Evolutionary conservation across 768 basidiomycete genomes (phyloP).

Genomic region (Auricularia sp.): DNA sequence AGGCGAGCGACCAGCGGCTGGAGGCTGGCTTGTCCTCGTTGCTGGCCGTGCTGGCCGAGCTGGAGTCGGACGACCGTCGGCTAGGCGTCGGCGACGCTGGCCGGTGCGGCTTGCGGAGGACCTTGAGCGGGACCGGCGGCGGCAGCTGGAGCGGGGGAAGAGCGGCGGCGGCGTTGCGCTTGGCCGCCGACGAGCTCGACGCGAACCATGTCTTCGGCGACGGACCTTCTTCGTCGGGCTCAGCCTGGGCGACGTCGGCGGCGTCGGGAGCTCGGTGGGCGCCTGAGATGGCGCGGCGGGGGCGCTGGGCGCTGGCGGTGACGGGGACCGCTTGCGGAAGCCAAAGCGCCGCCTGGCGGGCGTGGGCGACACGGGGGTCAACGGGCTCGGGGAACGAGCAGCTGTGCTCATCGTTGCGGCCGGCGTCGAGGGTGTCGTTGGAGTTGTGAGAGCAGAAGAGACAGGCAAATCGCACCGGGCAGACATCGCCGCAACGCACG

Average conservation of each 20-base stretch:
- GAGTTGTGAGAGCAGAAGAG: no score
- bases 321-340: no score
- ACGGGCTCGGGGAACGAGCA: no score
- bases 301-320: no score
- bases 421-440: no score
- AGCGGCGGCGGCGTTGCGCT: slow-evolving; percentile 1
- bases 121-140: background rate
- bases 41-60: background rate
- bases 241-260: background rate
- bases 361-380: no score
- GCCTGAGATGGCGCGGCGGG: no score
- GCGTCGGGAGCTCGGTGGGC: background rate
- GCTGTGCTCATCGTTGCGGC: no score
- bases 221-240: background rate
- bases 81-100: background rate
- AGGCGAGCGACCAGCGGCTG: background rate
- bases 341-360: no score
- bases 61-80: background rate
- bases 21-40: background rate
- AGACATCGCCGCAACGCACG: no score
- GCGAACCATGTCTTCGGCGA: slow-evolving; percentile 1
- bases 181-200: background rate
- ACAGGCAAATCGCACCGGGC: no score
- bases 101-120: background rate
- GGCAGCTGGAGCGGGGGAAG: background rate